Evolutionary conservation across 768 basidiomycete genomes (phyloP).

Genomic region (Rhizopogon sp.): DNA sequence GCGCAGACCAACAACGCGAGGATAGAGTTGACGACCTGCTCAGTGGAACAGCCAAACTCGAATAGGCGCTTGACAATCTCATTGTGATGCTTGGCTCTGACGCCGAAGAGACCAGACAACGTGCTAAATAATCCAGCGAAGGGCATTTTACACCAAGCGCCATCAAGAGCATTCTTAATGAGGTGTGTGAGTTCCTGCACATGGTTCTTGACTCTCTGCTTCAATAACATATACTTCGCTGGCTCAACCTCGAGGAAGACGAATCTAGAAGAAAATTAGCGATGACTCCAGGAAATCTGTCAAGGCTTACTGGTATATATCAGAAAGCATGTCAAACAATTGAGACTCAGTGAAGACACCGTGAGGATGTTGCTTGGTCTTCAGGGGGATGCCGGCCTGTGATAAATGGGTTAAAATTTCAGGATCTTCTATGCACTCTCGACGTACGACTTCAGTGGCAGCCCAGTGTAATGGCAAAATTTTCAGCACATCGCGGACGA

Average conservation of each 20-base stretch:
- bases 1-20: slow-evolving; percentile 69
- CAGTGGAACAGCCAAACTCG: slow-evolving; percentile 49
- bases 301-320: slow-evolving; percentile 58
- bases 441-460: slow-evolving; percentile 60
- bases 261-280: slow-evolving; percentile 38
- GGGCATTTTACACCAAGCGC: slow-evolving; percentile 35
- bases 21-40: slow-evolving; percentile 63
- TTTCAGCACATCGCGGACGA: slow-evolving; percentile 66
- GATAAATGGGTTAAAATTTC: neutral
- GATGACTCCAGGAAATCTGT: neutral
- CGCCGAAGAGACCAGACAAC: slow-evolving; percentile 39
- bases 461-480: slow-evolving; percentile 65
- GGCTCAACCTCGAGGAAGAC: slow-evolving; percentile 71
- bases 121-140: slow-evolving; percentile 40
- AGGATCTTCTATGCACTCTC: neutral
- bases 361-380: slow-evolving; percentile 44
- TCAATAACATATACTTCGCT: slow-evolving; percentile 52
- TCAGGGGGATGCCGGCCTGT: slow-evolving; percentile 69
- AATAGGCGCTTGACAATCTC: slow-evolving; percentile 54
- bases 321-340: slow-evolving; percentile 57
- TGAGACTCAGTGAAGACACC: slow-evolving; percentile 61
- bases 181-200: slow-evolving; percentile 48
- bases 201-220: slow-evolving; percentile 46
- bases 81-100: slow-evolving; percentile 38
- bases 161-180: slow-evolving; percentile 49